A percentile compares a stretch with the other conserved stretches of the same genome.
These are phyloP conservation scores for Phyllosticta ampelicida DNA, from an alignment of 2,329 filamentous ascomycete species.

Conservation along the genomic window DNA sequence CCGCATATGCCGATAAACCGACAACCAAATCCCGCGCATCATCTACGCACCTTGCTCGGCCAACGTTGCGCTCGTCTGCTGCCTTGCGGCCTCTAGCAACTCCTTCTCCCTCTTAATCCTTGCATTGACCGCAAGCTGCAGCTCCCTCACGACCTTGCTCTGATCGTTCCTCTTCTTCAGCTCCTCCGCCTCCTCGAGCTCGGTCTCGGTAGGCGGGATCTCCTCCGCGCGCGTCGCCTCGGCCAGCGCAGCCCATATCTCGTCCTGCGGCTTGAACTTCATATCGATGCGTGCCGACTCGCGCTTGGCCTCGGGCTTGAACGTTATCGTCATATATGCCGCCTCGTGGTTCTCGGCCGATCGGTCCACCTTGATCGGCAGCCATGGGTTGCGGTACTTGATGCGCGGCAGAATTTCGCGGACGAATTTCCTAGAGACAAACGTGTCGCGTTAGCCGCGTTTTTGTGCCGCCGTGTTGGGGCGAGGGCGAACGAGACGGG, in stretches of 20 bases:
- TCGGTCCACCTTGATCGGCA: conserved; percentile 74
- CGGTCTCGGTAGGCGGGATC: conserved; percentile 48
- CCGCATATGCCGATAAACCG: not conserved
- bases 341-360: conserved; percentile 41
- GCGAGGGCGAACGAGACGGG: conserved; percentile 14
- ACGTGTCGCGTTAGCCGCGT: no score
- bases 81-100: conserved; percentile 32
- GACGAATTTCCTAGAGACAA: conserved; percentile 85
- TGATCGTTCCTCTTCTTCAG: conserved; percentile 44
- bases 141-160: conserved; percentile 44
- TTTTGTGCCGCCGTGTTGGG: conserved; percentile 29
- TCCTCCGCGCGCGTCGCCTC: conserved; percentile 49
- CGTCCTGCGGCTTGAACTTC: conserved; percentile 48
- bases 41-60: not conserved
- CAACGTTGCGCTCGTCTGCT: not conserved
- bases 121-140: conserved; percentile 42
- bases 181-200: conserved; percentile 47
- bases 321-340: conserved; percentile 55
- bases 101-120: conserved; percentile 53
- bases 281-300: conserved; percentile 41
- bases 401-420: conserved; percentile 67
- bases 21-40: no score
- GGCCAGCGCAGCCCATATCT: conserved; percentile 55
- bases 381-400: conserved; percentile 85
- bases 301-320: conserved; percentile 26